Base-by-base conservation (phyloP, 176 grass and related monocot genomes). In the Bothriochloa decipiens region DNA sequence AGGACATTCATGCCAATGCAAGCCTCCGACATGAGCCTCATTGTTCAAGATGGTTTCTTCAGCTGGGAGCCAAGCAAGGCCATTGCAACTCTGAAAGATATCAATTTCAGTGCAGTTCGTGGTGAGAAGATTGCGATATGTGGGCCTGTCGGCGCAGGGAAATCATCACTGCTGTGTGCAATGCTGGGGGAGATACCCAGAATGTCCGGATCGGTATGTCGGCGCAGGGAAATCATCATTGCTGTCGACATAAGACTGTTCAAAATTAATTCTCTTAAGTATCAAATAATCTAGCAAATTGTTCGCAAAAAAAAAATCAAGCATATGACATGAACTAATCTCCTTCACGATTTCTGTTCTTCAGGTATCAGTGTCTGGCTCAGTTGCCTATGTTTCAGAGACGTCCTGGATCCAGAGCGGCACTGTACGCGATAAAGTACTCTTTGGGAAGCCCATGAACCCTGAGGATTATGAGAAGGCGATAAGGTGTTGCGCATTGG, bases 351-450 rank as follows among this genome's bases (percentile, higher is more conserved):
- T 76, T 62, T 76, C 8, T 85, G 7, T 68, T 70, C 22, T 72
- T 70, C 76, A 96, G 91, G 89, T 96, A 60, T 72, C 86, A 15
- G 26, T 97, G n/a, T 72, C 33, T 20, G 89, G 90, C 1, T 91
- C 87, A 4, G 67, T 91, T 0, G 90, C 95, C 33, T 93, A 95
- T 37, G 95, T 97, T 16, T 70, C 95, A 2, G 89, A 97, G 89
- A 88, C 91, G 15, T 57, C 92, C 8, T 97, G 92, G 92, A 97
- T 97, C 4, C 92, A 97, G 68, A 95, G 90, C 8, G 92, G 92
- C 15, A 93, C 87, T 20, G 85, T 95, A 52, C 88, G 80, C 3
- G 79, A 97, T 25, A 97, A 97, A 74, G 91, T 97, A 33, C 91
- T 97, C 12, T 97, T 97, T 11, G 89, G 90, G 6, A 97, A 90